These are phyloP conservation scores for Haplographium delicatum DNA, from an alignment of 495 filamentous ascomycete species.

Conservation along the genomic window DNA sequence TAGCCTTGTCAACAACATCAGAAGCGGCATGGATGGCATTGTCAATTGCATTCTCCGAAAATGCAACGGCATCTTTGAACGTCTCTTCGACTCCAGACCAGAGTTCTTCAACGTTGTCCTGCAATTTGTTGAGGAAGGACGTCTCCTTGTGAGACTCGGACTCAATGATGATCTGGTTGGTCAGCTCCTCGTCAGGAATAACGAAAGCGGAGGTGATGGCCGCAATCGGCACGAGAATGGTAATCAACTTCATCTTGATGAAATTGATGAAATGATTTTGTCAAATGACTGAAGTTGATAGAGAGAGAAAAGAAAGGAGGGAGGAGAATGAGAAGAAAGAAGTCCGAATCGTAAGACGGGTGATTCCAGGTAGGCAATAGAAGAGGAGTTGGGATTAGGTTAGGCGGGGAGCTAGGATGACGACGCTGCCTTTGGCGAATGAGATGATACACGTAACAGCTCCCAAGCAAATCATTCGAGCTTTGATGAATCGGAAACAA, in stretches of 20 bases:
- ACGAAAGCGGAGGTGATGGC: conserved; percentile 53
- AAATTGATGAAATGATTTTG: conserved; percentile 3
- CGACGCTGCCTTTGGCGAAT: too few relatives aligned
- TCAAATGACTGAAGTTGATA: conserved; percentile 10
- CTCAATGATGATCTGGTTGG: conserved; percentile 37
- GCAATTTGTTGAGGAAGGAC: conserved; percentile 32
- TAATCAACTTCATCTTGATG: conserved; percentile 26
- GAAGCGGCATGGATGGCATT: conserved; percentile 34
- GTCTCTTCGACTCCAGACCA: conserved; percentile 29
- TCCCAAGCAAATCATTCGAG: too few relatives aligned
- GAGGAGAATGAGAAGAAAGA: background rate
- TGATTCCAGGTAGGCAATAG: too few relatives aligned
- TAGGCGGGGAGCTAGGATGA: too few relatives aligned
- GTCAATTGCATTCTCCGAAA: conserved; percentile 40
- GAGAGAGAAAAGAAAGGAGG: conserved; percentile 3
- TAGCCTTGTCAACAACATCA: conserved; percentile 30
- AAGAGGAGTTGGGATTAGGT: too few relatives aligned
- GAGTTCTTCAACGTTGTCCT: conserved; percentile 31
- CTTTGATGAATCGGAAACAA: too few relatives aligned
- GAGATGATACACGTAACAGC: too few relatives aligned
- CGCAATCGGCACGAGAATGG: conserved; percentile 44
- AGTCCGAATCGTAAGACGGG: too few relatives aligned
- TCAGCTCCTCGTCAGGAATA: conserved; percentile 47
- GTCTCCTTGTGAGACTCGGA: conserved; percentile 28
- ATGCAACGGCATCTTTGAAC: conserved; percentile 31